Base-by-base conservation (phyloP, 257 asterid genomes). In the Lithospermum erythrorhizon region DNA sequence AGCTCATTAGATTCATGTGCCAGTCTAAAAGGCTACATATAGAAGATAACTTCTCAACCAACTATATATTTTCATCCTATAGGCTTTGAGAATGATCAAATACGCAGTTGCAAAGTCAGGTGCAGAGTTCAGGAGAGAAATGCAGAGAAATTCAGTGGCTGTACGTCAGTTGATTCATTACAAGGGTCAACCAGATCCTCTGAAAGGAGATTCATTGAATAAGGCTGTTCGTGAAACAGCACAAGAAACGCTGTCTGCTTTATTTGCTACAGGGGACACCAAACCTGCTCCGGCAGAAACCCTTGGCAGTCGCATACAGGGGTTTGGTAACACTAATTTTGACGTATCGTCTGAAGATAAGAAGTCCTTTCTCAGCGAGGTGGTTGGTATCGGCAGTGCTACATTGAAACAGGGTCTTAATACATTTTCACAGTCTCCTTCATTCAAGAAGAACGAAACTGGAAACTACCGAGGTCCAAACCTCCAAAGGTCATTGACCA, bases 141-240 rank as follows among this genome's bases (percentile, higher is more conserved):
- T 93, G 95, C 98, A 93, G 68, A 79, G 98, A 81, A 82, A 93
- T 75, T 89, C 98, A 2, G 88, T 86, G 66, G 74, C 90, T 65
- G 78, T 93, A 54, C 94, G 98, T 25, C 95, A 88, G 65, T 74
- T 93, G 68, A 86, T 88, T 71, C 98, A 88, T 84, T 88, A 93
- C 78, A 88, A 78, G 74, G 98, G 98, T 66, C 87, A 78, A 63
- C 89, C 95, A 5, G 95, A 91, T 82, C 95, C 95, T 67, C 67
- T 93, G 70, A 93, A 93, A 76, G 98, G 94, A 24, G 98, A 93
- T 70, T 80, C 98, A 54, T 73, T 86, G 69, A 93, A 93, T 79
- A 88, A 86, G 84, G 88, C 95, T 66, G 97, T 93, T 57, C 95
- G 98, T 29, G 98, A 88, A 73, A 88, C 89, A 35, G 97, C 98